phyloP scores from a whole-genome alignment of 140 eudicot genomes.

The Senecio squalidus region DNA sequence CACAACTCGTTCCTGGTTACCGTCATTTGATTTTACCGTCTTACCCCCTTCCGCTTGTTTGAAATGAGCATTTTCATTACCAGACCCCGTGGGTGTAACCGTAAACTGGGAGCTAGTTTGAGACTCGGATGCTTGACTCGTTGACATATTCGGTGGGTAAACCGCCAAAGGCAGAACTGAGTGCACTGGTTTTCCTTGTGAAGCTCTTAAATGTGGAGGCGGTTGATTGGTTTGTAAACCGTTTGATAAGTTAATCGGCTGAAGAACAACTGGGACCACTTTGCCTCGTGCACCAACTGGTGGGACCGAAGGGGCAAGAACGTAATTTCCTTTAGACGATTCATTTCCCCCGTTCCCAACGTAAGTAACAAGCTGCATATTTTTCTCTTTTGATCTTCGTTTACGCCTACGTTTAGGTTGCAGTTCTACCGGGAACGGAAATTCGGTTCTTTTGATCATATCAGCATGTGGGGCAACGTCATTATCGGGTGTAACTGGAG shows the following conservation, averaged over 20 bases:
- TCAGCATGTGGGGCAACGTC: slow-evolving; percentile 82
- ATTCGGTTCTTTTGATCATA: slow-evolving; percentile 59
- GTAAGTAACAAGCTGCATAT: slow-evolving; percentile 34
- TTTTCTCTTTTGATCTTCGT: slow-evolving; percentile 39
- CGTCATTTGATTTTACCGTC: slow-evolving; percentile 21
- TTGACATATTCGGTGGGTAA: slow-evolving; percentile 52
- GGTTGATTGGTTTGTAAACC: slow-evolving; percentile 36
- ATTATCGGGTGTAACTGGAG: slow-evolving; percentile 74
- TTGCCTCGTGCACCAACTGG: slow-evolving; percentile 57
- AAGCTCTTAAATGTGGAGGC: slow-evolving; percentile 37
- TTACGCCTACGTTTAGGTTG: slow-evolving; percentile 32
- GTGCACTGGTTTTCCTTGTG: slow-evolving; percentile 53
- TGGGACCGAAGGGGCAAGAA: slow-evolving; percentile 32
- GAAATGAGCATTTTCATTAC: slow-evolving; percentile 31
- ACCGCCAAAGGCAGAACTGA: slow-evolving; percentile 51
- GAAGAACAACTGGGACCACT: slow-evolving; percentile 69
- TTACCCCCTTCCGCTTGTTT: slow-evolving; percentile 31
- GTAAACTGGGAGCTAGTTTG: slow-evolving; percentile 38
- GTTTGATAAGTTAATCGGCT: slow-evolving; percentile 45
- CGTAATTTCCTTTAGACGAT: slow-evolving; percentile 27
- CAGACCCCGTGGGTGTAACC: slow-evolving; percentile 21
- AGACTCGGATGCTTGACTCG: slow-evolving; percentile 29
- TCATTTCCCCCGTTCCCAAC: slow-evolving; percentile 25
- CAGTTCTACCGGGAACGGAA: slow-evolving; percentile 41
- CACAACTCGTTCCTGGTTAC: slow-evolving; percentile 18